Percentiles rank a stretch among this genome's conserved stretches.
phyloP scores from a whole-genome alignment of 129 eudicot genomes.

The Flaveria trinervia region DNA sequence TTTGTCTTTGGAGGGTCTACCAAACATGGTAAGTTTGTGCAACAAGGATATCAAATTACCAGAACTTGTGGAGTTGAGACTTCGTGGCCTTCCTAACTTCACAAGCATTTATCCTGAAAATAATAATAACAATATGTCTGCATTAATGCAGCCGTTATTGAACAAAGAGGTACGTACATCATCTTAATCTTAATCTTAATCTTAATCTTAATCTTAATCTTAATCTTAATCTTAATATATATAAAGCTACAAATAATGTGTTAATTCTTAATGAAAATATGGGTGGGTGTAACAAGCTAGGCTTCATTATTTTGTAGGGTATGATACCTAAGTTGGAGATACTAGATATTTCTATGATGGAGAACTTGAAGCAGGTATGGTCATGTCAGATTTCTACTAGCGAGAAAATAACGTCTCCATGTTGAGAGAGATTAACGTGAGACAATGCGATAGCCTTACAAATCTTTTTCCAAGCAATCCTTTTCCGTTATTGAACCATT shows the following conservation, averaged over 20 bases:
- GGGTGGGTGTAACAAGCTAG: neutral
- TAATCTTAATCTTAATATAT: neutral
- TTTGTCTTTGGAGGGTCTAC: neutral
- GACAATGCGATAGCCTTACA: neutral
- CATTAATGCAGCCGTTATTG: neutral
- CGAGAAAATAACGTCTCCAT: neutral
- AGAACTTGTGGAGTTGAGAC: neutral
- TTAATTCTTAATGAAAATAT: neutral
- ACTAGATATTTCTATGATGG: neutral
- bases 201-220: neutral
- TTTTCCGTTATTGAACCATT: neutral
- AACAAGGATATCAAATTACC: neutral
- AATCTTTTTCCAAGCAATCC: constrained; percentile 10
- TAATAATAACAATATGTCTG: neutral
- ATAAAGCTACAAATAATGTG: neutral
- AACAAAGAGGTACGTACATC: neutral
- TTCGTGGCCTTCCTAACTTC: neutral
- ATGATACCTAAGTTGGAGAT: constrained; percentile 13
- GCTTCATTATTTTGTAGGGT: neutral
- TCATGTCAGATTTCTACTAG: neutral
- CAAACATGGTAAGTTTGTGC: neutral
- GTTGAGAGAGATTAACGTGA: neutral
- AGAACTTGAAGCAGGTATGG: constrained; percentile 15
- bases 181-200: neutral
- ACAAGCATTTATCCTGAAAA: neutral